These are phyloP conservation scores for Rhodotorula sp. DNA, from an alignment of 1,284 basidiomycete species.

Conservation along the genomic window DNA sequence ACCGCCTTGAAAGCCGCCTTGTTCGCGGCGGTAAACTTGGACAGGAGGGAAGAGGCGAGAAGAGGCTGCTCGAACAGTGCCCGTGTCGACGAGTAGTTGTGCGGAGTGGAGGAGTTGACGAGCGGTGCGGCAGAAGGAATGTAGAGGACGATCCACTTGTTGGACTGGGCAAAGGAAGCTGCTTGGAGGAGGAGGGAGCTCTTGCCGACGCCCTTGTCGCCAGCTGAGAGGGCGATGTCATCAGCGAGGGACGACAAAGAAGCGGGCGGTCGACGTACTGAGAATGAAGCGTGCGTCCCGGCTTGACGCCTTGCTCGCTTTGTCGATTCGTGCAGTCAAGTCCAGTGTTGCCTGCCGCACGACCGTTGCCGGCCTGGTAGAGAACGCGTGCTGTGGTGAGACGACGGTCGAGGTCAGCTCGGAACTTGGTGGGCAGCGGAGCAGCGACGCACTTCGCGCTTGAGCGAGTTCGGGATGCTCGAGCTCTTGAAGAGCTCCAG, in stretches of 20 bases:
- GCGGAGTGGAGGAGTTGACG: slow-evolving; percentile 75
- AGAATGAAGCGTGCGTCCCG: slow-evolving; percentile 22
- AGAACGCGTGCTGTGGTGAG: slow-evolving; percentile 61
- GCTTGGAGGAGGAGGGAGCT: slow-evolving; percentile 78
- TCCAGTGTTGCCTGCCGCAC: slow-evolving; percentile 65
- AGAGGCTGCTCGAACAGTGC: slow-evolving; percentile 76
- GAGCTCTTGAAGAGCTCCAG: slow-evolving; percentile 33
- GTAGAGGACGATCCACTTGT: slow-evolving; percentile 83
- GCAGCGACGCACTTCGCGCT: slow-evolving; percentile 21
- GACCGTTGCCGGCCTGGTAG: slow-evolving; percentile 66
- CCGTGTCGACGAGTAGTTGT: slow-evolving; percentile 72
- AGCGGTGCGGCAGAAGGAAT: slow-evolving; percentile 74
- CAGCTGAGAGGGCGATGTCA: slow-evolving; percentile 57
- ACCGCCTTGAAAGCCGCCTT: slow-evolving; percentile 46
- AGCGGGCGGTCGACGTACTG: slow-evolving; percentile 6
- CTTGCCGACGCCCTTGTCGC: slow-evolving; percentile 79
- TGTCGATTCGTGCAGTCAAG: slow-evolving; percentile 58
- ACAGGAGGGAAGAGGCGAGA: slow-evolving; percentile 50
- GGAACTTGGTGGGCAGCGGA: neutral
- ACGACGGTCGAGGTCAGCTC: neutral
- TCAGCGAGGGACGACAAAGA: neutral
- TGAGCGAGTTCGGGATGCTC: slow-evolving; percentile 16
- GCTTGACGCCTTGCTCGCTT: slow-evolving; percentile 48
- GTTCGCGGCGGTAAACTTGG: slow-evolving; percentile 51
- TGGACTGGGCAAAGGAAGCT: slow-evolving; percentile 68